Evolutionary conservation across 108 stramenopile species (phyloP).

Genomic region (Pinguiococcus pyrenoidosus): DNA sequence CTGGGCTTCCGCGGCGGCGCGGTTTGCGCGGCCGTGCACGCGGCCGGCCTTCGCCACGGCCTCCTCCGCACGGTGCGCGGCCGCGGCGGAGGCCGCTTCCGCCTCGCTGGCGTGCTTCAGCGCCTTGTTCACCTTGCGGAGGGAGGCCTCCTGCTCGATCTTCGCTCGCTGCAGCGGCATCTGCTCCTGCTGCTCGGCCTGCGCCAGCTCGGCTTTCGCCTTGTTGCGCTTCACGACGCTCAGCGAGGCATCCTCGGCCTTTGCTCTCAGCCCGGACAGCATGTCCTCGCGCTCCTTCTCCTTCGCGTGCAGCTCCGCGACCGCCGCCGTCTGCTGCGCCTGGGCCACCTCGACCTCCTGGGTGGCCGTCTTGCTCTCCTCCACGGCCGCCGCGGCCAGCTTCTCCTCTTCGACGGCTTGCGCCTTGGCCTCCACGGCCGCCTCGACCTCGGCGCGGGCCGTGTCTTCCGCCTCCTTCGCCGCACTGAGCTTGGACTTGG

Average conservation of each 20-base stretch:
- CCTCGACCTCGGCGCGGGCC: conserved; percentile 4
- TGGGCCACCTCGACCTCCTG: not conserved
- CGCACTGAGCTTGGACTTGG: not conserved
- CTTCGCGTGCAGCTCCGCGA: not conserved
- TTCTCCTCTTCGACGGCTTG: no score
- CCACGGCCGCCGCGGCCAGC: conserved; percentile 5
- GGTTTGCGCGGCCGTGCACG: conserved; percentile 2
- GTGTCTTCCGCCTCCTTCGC: conserved; percentile 4
- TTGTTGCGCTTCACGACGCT: conserved; percentile 10
- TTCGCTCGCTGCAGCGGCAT: conserved; percentile 8
- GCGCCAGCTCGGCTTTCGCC: conserved; percentile 11
- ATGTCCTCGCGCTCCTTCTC: conserved; percentile 2
- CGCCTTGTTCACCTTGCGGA: conserved; percentile 12
- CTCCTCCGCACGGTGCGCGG: conserved; percentile 1
- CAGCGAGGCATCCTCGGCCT: conserved; percentile 4
- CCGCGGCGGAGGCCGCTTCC: conserved; percentile 4
- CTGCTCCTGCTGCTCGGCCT: conserved; percentile 5
- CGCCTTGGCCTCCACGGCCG: no score
- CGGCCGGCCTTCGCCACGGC: conserved; percentile 1
- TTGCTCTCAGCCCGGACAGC: not conserved
- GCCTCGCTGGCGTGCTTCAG: not conserved
- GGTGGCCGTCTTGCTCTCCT: conserved; percentile 2
- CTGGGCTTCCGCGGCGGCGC: conserved; percentile 2
- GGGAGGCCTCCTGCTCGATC: conserved; percentile 13
- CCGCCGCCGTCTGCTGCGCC: not conserved